Conservation (phyloP, 495 filamentous ascomycete species). For the Chaetomidium leptoderma region DNA sequence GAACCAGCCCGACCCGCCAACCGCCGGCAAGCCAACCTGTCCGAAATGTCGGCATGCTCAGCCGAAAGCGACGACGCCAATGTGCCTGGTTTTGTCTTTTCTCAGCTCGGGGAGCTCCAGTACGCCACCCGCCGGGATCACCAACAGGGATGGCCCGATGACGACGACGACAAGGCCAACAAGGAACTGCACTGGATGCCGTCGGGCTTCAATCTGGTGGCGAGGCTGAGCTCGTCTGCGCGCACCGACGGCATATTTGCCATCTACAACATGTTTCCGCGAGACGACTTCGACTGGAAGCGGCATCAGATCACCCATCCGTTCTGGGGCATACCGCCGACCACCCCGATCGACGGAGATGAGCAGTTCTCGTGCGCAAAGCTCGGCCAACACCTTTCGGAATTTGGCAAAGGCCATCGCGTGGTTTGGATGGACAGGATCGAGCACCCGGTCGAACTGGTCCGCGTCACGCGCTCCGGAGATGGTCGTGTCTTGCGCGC, state of each 20-base stretch:
- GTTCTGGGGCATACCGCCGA: neutral
- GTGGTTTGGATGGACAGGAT: neutral
- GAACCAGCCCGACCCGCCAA: neutral
- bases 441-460: neutral
- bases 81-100: neutral
- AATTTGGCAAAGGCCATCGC: neutral
- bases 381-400: neutral
- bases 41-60: neutral
- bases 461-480: neutral
- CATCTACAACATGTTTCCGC: neutral
- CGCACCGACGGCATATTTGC: neutral
- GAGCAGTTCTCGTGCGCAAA: constrained; percentile 2
- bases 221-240: neutral
- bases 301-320: neutral
- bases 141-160: neutral
- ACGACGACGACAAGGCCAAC: neutral
- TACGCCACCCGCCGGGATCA: neutral
- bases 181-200: neutral
- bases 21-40: neutral
- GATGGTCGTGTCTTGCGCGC: neutral
- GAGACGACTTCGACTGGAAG: neutral
- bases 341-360: neutral
- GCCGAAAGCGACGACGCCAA: neutral
- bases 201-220: neutral
- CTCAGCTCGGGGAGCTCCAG: neutral